A percentile compares a stretch with the other conserved stretches of the same genome.
Conservation (phyloP, 768 basidiomycete species). For the Gelatoporia subvermispora region DNA sequence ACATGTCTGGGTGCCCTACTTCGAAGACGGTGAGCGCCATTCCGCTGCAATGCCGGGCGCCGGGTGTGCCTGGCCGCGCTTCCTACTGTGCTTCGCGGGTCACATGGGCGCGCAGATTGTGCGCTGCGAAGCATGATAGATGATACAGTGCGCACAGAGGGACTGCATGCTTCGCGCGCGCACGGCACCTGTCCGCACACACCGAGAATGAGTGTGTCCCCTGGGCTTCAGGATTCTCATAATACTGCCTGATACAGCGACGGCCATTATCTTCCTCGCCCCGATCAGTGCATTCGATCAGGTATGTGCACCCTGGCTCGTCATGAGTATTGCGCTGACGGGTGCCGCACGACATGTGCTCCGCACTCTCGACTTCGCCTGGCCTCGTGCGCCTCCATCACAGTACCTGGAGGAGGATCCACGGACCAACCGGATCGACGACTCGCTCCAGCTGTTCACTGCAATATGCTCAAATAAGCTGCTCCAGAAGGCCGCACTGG, state of each 20-base stretch:
- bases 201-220: no score
- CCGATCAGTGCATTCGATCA: conserved; percentile 88
- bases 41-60: no score
- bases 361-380: not conserved
- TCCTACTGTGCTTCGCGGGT: not conserved
- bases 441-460: conserved; percentile 76
- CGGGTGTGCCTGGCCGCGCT: not conserved
- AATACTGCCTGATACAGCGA: conserved; percentile 38
- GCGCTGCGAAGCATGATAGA: no score
- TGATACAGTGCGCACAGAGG: not conserved
- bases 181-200: no score
- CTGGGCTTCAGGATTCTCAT: not conserved
- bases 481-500: conserved; percentile 64
- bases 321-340: not conserved
- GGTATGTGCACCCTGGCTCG: conserved; percentile 31
- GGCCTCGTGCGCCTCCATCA: not conserved
- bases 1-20: conserved; percentile 80
- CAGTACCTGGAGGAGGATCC: conserved; percentile 83
- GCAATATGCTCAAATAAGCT: conserved; percentile 73
- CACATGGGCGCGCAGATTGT: not conserved
- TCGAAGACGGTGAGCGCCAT: conserved; percentile 65
- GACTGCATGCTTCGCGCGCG: not conserved
- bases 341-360: not conserved
- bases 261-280: conserved; percentile 82
- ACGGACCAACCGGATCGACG: conserved; percentile 73